Evolutionary conservation across 768 basidiomycete genomes (phyloP).

Genomic region (Melanogaster broomeanus): DNA sequence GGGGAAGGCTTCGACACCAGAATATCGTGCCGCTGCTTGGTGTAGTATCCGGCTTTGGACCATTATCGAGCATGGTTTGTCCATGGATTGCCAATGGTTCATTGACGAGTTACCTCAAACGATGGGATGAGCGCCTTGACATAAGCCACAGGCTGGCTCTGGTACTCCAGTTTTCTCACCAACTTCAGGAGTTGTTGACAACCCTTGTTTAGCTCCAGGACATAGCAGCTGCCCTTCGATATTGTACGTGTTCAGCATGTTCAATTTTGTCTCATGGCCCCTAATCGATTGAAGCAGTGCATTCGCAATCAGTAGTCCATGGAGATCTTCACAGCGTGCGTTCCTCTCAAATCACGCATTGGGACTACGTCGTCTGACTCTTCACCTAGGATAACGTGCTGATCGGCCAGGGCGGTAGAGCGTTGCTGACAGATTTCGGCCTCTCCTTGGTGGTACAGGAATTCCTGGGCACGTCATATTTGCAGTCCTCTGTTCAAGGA

Average conservation of each 20-base stretch:
- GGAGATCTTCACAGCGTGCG: slow-evolving; percentile 6
- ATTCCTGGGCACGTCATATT: slow-evolving; percentile 30
- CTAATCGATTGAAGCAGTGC: background rate
- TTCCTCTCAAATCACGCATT: too few species aligned
- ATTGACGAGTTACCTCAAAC: slow-evolving; percentile 13
- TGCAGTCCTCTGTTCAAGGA: slow-evolving; percentile 34
- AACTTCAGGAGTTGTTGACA: background rate
- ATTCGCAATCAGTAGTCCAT: background rate
- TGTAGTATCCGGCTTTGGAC: slow-evolving; percentile 18
- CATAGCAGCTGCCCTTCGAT: slow-evolving; percentile 2
- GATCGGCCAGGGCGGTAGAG: slow-evolving; percentile 41
- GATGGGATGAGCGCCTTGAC: slow-evolving; percentile 1
- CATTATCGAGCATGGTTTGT: slow-evolving; percentile 23
- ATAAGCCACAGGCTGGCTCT: background rate
- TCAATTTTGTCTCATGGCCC: background rate
- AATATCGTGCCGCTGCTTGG: slow-evolving; percentile 25
- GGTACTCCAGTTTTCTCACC: background rate
- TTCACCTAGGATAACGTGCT: slow-evolving; percentile 40
- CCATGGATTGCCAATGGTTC: slow-evolving; percentile 21
- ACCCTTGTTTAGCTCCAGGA: background rate
- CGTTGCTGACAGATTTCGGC: slow-evolving; percentile 46
- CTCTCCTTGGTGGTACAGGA: slow-evolving; percentile 42
- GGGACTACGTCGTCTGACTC: background rate
- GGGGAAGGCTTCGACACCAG: slow-evolving; percentile 16
- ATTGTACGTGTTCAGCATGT: background rate